phyloP scores from a whole-genome alignment of 805 yeast genomes.

The Starmerella vaccinii region DNA sequence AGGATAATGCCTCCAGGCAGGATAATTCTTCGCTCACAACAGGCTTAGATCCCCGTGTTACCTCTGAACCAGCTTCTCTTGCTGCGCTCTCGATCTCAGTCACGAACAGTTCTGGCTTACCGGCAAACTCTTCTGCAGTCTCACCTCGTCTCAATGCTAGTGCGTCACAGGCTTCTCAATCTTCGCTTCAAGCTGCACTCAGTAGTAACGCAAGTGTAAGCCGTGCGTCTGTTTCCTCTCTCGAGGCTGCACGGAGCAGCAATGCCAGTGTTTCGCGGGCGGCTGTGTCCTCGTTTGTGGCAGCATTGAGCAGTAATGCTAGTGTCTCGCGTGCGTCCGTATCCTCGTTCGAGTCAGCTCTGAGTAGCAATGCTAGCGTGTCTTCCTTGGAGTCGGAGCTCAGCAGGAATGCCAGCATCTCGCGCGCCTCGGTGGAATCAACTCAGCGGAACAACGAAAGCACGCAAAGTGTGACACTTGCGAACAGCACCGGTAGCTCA shows the following conservation, averaged over 20 bases:
- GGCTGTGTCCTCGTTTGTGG: background rate
- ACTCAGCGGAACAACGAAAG: too few relatives aligned
- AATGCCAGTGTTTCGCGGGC: slow-evolving; percentile 4
- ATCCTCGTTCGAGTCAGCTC: background rate
- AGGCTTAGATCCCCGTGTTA: background rate
- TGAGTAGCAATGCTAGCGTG: background rate
- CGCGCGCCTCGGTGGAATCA: background rate
- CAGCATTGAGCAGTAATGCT: slow-evolving; percentile 7
- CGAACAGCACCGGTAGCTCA: background rate
- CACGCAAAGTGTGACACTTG: too few relatives aligned
- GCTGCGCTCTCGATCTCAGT: background rate
- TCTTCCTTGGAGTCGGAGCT: background rate
- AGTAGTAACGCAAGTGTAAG: background rate
- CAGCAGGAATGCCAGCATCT: background rate
- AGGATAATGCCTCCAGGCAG: background rate
- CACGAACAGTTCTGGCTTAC: background rate
- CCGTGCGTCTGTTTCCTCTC: background rate
- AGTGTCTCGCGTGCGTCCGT: background rate
- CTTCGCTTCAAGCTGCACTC: background rate
- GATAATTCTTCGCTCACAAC: background rate
- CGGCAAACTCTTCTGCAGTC: background rate
- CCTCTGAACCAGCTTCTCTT: background rate
- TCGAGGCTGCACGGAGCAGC: slow-evolving; percentile 4
- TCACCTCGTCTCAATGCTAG: background rate
- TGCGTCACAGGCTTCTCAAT: too few relatives aligned